Evolutionary conservation across 495 filamentous ascomycete genomes (phyloP).

Genomic region (Darksidea phi): DNA sequence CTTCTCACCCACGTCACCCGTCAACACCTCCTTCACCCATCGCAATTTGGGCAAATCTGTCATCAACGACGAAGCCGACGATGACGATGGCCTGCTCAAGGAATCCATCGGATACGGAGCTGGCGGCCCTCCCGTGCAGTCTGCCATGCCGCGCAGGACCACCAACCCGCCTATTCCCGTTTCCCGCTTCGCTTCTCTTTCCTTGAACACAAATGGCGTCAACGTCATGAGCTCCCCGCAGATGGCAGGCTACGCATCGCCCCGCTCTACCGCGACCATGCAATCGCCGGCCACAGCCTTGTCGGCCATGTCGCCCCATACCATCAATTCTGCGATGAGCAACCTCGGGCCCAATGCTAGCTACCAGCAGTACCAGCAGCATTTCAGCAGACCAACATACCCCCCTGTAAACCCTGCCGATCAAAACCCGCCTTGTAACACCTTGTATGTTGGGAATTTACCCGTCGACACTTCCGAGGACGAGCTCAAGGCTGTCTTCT

Average conservation of each 20-base stretch:
- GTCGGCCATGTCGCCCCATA: slow-evolving; percentile 60
- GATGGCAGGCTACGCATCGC: slow-evolving; percentile 52
- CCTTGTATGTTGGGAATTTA: slow-evolving; percentile 93
- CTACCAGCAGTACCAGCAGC: slow-evolving; percentile 59
- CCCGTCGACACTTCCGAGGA: slow-evolving; percentile 94
- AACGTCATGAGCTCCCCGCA: slow-evolving; percentile 51
- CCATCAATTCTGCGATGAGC: slow-evolving; percentile 47
- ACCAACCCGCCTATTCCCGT: slow-evolving; percentile 75
- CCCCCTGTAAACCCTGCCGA: slow-evolving; percentile 94
- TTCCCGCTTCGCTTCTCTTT: slow-evolving; percentile 67
- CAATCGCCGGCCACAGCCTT: slow-evolving; percentile 49
- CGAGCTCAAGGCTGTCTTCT: slow-evolving; percentile 92
- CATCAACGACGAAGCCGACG: slow-evolving; percentile 79
- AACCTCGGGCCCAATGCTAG: slow-evolving; percentile 48
- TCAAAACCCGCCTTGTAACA: slow-evolving; percentile 97
- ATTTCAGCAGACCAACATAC: slow-evolving; percentile 67
- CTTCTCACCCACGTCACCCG: slow-evolving; percentile 82
- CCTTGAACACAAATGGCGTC: slow-evolving; percentile 59
- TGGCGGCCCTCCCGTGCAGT: slow-evolving; percentile 59
- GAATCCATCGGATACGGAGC: slow-evolving; percentile 83
- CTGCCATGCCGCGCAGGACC: slow-evolving; percentile 57
- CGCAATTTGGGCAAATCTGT: slow-evolving; percentile 76
- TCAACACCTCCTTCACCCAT: slow-evolving; percentile 70
- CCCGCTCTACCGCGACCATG: slow-evolving; percentile 50
- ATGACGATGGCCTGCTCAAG: slow-evolving; percentile 80